phyloP scores from a whole-genome alignment of 495 filamentous ascomycete genomes.

The Neurospora africana region DNA sequence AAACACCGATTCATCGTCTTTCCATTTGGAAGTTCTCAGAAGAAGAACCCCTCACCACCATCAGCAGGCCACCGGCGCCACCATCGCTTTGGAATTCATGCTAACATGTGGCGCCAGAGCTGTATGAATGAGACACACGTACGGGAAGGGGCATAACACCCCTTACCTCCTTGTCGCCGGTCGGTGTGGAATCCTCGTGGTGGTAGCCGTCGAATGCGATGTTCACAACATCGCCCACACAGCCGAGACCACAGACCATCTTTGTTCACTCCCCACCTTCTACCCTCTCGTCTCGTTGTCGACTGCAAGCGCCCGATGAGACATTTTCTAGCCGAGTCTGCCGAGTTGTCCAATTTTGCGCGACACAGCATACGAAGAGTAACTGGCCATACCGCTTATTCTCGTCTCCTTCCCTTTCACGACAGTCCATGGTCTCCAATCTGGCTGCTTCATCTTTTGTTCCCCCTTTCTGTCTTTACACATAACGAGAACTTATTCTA shows the following conservation, averaged over 20 bases:
- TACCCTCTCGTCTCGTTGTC: neutral
- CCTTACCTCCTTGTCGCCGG: neutral
- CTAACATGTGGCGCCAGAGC: neutral
- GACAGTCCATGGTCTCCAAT: neutral
- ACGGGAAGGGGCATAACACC: neutral
- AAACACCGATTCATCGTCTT: neutral
- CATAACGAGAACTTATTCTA: neutral
- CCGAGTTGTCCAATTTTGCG: neutral
- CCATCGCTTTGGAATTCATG: neutral
- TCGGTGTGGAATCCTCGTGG: neutral
- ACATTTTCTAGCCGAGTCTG: neutral
- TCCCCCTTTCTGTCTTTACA: neutral
- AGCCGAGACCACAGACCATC: neutral
- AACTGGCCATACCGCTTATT: neutral
- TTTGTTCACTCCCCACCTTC: neutral
- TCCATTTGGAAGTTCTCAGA: neutral
- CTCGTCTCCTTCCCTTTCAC: neutral
- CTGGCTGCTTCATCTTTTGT: neutral
- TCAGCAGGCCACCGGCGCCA: neutral
- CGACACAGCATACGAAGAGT: neutral
- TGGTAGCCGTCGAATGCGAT: neutral
- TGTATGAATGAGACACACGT: neutral
- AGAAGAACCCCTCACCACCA: neutral
- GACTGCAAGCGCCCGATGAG: neutral
- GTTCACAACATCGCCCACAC: neutral